phyloP scores from a whole-genome alignment of 2,329 filamentous ascomycete genomes.

The Tolypocladium pustulatum region DNA sequence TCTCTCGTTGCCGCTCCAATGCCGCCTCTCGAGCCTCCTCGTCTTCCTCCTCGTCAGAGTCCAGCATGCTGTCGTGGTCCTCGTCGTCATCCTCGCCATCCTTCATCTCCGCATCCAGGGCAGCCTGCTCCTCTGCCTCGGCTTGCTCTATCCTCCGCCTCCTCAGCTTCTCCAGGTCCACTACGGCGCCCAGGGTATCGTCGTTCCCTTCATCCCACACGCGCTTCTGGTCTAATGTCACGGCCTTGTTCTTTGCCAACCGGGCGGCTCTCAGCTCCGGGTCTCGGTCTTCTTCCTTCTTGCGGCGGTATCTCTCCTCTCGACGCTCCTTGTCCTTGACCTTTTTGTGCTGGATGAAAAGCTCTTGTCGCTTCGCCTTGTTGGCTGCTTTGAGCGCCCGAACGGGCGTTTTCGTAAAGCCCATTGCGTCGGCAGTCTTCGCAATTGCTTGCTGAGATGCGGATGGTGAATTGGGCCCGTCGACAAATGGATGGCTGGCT shows the following conservation, averaged over 20 bases:
- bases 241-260: constrained; percentile 65
- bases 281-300: constrained; percentile 77
- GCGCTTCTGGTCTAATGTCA: constrained; percentile 78
- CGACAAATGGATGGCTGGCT: not conserved
- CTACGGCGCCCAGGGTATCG: constrained; percentile 43
- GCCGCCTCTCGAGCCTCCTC: constrained; percentile 34
- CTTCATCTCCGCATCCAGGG: constrained; percentile 30
- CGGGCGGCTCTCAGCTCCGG: constrained; percentile 65
- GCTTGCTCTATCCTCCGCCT: constrained; percentile 43
- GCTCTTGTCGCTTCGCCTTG: constrained; percentile 67
- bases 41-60: constrained; percentile 46
- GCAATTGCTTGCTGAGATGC: not conserved
- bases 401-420: constrained; percentile 21
- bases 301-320: constrained; percentile 65
- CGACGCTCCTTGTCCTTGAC: constrained; percentile 62
- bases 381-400: constrained; percentile 48
- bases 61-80: constrained; percentile 72
- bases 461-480: not conserved
- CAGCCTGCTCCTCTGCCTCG: constrained; percentile 38
- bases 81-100: constrained; percentile 41
- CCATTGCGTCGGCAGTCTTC: constrained; percentile 13
- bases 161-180: constrained; percentile 51
- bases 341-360: constrained; percentile 74
- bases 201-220: constrained; percentile 74
- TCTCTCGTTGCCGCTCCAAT: constrained; percentile 32